phyloP scores from a whole-genome alignment of 345 rosid species.

The Acer negundo region DNA sequence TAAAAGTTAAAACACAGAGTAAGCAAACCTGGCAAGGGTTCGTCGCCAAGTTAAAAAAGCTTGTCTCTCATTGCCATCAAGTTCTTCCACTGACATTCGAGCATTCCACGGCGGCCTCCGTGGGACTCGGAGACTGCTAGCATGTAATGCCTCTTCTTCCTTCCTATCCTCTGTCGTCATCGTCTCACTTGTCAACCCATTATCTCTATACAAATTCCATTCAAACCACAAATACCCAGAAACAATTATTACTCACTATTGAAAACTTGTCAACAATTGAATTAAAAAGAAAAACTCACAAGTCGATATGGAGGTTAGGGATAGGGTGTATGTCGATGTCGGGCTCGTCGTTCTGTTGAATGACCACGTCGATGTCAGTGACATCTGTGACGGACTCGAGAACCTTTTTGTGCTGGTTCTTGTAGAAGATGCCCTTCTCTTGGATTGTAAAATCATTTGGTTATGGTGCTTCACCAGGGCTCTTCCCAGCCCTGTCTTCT shows the following conservation, averaged over 20 bases:
- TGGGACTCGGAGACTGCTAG: constrained; percentile 67
- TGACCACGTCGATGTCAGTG: constrained; percentile 77
- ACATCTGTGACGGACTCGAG: constrained; percentile 83
- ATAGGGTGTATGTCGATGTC: constrained; percentile 45
- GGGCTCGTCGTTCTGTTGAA: constrained; percentile 75
- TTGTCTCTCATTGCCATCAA: constrained; percentile 68
- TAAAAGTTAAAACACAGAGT: background rate
- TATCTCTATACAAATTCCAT: constrained; percentile 46
- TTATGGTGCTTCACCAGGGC: constrained; percentile 89
- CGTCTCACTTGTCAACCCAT: constrained; percentile 33
- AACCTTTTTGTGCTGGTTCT: constrained; percentile 63
- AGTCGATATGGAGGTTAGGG: constrained; percentile 53
- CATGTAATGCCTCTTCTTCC: constrained; percentile 73
- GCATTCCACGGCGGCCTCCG: constrained; percentile 59
- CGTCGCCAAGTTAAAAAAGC: constrained; percentile 85
- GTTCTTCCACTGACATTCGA: constrained; percentile 51
- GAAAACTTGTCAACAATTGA: background rate
- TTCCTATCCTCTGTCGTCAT: constrained; percentile 62
- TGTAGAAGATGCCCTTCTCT: constrained; percentile 72
- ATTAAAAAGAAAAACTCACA: constrained; percentile 38
- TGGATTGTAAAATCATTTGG: constrained; percentile 76
- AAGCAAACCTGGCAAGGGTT: constrained; percentile 63
- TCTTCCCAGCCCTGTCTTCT: constrained; percentile 77
- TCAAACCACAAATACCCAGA: background rate
- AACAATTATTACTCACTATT: background rate